Evolutionary conservation across 208 protist species (phyloP).

Genomic region (Acanthamoeba healyi): DNA sequence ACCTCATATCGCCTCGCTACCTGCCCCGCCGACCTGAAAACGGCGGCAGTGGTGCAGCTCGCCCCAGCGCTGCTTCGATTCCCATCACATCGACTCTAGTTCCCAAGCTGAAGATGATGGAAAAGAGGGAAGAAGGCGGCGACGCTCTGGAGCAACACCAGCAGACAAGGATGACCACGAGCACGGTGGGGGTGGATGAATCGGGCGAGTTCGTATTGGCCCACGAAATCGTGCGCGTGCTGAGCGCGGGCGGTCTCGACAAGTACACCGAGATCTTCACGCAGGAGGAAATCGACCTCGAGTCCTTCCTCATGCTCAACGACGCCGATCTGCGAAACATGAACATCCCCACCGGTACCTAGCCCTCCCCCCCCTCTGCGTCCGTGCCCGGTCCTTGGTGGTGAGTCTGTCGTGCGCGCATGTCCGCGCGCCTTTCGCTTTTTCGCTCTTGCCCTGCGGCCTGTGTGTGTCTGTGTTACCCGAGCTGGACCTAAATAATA

Average conservation of each 20-base stretch:
- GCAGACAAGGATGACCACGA: too few relatives aligned
- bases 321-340: constrained; percentile 52
- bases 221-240: constrained; percentile 21
- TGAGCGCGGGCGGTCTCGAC: constrained; percentile 45
- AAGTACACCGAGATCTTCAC: constrained; percentile 36
- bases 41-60: neutral
- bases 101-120: neutral
- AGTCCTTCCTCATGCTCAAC: constrained; percentile 74
- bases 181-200: constrained; percentile 17
- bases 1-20: constrained; percentile 50
- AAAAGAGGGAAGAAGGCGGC: neutral
- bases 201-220: constrained; percentile 35
- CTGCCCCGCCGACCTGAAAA: neutral
- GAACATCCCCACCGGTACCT: constrained; percentile 49
- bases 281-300: constrained; percentile 63
- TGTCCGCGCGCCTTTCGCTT: too few relatives aligned
- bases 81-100: neutral
- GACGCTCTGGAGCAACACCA: too few relatives aligned
- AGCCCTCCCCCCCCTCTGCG: neutral
- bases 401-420: too few relatives aligned
- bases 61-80: neutral
- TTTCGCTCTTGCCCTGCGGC: too few relatives aligned
- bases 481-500: too few relatives aligned
- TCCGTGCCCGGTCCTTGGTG: neutral
- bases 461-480: too few relatives aligned